phyloP scores from a whole-genome alignment of 1,139 yeast genomes.

The Taphrina communis region DNA sequence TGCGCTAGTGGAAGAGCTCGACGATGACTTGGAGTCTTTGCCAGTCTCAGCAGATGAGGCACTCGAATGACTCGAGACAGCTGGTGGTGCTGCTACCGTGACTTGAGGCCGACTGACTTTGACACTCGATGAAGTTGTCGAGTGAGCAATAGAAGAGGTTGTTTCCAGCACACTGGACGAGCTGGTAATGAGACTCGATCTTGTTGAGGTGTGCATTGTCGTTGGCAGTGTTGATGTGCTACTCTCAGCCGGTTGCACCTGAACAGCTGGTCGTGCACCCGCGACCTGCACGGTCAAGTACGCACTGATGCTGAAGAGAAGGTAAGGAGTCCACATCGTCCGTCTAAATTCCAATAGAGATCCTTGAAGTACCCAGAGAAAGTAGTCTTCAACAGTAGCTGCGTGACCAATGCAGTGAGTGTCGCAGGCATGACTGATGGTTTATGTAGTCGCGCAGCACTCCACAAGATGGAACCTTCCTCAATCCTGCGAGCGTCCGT shows the following conservation, averaged over 20 bases:
- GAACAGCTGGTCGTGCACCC: not conserved
- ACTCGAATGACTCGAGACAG: not conserved
- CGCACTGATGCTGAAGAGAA: not conserved
- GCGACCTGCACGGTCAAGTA: conserved; percentile 1
- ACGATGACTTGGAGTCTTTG: not conserved
- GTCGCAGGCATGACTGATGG: too few relatives aligned
- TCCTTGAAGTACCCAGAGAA: too few relatives aligned
- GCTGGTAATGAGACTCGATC: not conserved
- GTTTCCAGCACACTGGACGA: not conserved
- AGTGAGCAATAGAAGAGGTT: not conserved
- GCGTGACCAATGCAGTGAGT: too few relatives aligned
- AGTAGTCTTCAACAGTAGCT: too few relatives aligned
- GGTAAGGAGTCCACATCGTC: too few relatives aligned
- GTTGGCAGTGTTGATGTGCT: not conserved
- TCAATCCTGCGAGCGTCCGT: too few relatives aligned
- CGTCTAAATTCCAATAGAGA: too few relatives aligned
- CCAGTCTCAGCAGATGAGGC: not conserved
- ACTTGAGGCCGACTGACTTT: not conserved
- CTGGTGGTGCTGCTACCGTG: not conserved
- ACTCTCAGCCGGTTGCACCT: not conserved
- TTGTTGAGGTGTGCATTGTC: not conserved
- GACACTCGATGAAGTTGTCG: not conserved
- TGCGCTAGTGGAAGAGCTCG: not conserved
- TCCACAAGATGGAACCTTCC: too few relatives aligned
- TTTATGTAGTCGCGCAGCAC: too few relatives aligned